A percentile compares a stretch with the other conserved stretches of the same genome.
Evolutionary conservation across 169 alveolate genomes (phyloP).

Genomic region (Ichthyophthirius multifiliis): DNA sequence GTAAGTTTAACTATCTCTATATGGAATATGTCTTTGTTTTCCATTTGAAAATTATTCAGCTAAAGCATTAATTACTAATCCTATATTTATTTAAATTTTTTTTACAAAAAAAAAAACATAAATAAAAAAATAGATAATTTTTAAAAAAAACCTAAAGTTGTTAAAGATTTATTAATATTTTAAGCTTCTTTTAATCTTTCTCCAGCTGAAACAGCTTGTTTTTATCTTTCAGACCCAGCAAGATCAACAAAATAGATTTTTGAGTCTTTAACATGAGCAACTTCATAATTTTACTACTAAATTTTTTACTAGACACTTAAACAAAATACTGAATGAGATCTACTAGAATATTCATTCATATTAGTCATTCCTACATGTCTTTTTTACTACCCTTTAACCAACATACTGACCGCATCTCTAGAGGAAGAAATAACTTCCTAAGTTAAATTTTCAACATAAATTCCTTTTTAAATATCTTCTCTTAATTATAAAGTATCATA

Average conservation of each 20-base stretch:
- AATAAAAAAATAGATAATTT: too few species aligned
- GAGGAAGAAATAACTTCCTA: constrained; percentile 60
- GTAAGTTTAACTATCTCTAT: constrained; percentile 78
- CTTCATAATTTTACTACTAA: constrained; percentile 44
- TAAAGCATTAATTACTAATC: constrained; percentile 75
- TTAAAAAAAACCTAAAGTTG: constrained; percentile 68
- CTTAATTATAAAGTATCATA: constrained; percentile 58
- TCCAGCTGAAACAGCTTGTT: constrained; percentile 75
- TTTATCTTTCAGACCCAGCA: constrained; percentile 87
- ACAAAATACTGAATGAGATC: constrained; percentile 79
- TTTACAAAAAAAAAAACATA: too few species aligned
- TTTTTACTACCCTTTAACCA: constrained; percentile 68
- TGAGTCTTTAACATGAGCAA: constrained; percentile 28
- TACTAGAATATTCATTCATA: constrained; percentile 77
- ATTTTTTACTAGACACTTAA: too few species aligned
- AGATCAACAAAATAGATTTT: constrained; percentile 81
- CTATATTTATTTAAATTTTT: constrained; percentile 48
- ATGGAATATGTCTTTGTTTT: constrained; percentile 45
- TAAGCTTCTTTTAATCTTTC: constrained; percentile 84
- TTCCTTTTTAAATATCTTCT: constrained; percentile 72
- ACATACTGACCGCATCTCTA: constrained; percentile 50
- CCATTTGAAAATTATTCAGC: constrained; percentile 61
- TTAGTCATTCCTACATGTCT: constrained; percentile 72
- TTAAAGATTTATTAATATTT: constrained; percentile 77
- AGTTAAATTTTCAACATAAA: constrained; percentile 71